Base-by-base conservation (phyloP, 2,329 filamentous ascomycete genomes). In the Fusarium nodosum region DNA sequence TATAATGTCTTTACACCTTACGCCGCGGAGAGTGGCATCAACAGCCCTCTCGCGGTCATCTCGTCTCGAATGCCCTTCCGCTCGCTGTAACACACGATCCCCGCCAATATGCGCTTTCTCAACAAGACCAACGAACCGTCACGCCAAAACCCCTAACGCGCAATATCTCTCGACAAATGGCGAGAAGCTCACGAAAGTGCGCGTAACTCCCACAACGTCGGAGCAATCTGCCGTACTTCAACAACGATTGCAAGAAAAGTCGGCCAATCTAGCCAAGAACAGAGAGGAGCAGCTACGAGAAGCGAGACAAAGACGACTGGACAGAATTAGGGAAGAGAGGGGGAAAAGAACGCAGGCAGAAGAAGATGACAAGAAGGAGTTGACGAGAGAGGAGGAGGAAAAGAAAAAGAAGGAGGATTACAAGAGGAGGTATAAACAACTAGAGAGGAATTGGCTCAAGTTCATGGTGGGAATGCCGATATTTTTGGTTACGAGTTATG, bases 401-500 rank as follows among this genome's bases (percentile, higher is more conserved):
- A 54, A 68, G 55, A 51, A 68, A 46, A 65, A 63, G 33, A 58
- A 74, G 44, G 67, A 78, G 38, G 80, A 82, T 44, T 85, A 82
- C 67, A 76, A 81, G 69, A 72, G 73, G 64, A 79, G 81, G 41
- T 86, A 84, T 72, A 81, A 83, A 56, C 69, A 73, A 38, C 81
- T 82, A 31, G 79, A 81, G 56, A 75, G 83, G 60, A 83, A 80
- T 70, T 87, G 84, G 79, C 76, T 80, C 5, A 77, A 78, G 24
- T 64, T 81, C 10, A 84, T 88, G 68, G 81, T 88, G 56, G 85
- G 84, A 26, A 70, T 87, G 76, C 86, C 86, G 3, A 82, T 88
- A 33, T 71, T 87, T 7, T 64, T 88, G 16, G 85, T 88, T 51
- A 86, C 84, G 28, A 87, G 86, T 24, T 88, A 86, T 65, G 82